Base-by-base conservation (phyloP, 352 stramenopile species). In the Pythium phragmiticola region DNA sequence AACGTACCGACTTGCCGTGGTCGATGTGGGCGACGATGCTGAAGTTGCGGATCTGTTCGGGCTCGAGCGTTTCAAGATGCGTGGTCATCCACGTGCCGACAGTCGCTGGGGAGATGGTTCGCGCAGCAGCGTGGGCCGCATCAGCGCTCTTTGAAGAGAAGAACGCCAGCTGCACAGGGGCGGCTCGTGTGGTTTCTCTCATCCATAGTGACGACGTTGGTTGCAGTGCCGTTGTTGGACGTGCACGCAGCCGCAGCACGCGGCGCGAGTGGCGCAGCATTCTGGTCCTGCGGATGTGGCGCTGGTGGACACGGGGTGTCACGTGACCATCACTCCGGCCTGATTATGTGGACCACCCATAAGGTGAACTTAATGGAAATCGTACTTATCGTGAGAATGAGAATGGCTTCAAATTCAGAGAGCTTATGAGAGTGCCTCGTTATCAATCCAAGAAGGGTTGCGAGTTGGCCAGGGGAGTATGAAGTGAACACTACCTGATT, bases 21-120 rank as follows among this genome's bases (percentile, higher is more conserved):
- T 97, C 89, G 39, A 97, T 97, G 57, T 97, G 89, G 14, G 89
- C 88, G 37, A 97, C 89, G 66, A 97, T 96, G 68, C 84, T 92
- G 69, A 96, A 96, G 73, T 96, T 96, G 74, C 88, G 81, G 65
- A 94, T 89, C 23, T 92, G 96, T 28, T 89, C 67, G 2, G 86
- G 84, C 59, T 57, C 64, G 65, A 93, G 87, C 2, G 75, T 64
- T 34, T 76, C 68, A n/a, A 95, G 69, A 34, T 85, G 72, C 60
- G 76, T 68, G 17, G 70, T 74, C 68, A 94, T 70, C 70, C 78
- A 93, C 16, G 81, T 62, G 5, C 82, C 86, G 26, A 94, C 65
- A 6, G 74, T 80, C 14, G 58, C 64, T 8, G 86, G 86, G 36
- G 77, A 78, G 36, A 68, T 63, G 17, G 52, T 37, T 17, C n/a